phyloP scores from a whole-genome alignment of 2,329 filamentous ascomycete genomes.

The Scedosporium boydii region DNA sequence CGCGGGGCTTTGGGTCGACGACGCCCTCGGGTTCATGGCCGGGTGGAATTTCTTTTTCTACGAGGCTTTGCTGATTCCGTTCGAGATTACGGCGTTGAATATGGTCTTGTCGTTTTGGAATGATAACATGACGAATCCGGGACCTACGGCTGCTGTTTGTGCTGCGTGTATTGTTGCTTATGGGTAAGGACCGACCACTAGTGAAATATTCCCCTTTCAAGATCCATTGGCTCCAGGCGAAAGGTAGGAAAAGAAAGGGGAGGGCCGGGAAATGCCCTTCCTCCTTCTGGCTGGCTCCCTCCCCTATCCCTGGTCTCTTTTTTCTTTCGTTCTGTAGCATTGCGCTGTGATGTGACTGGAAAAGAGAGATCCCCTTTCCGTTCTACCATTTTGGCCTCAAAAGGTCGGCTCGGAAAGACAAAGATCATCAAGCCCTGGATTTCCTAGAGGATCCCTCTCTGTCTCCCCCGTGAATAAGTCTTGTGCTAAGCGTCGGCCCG shows the following conservation, averaged over 20 bases:
- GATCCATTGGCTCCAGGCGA: not conserved
- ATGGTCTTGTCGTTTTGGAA: constrained; percentile 32
- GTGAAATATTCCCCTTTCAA: not conserved
- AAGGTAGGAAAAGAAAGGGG: no score
- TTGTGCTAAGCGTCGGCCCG: not conserved
- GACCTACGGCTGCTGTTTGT: constrained; percentile 67
- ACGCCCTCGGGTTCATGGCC: constrained; percentile 48
- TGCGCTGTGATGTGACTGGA: not conserved
- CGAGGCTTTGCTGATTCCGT: constrained; percentile 32
- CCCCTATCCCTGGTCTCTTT: not conserved
- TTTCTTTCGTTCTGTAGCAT: not conserved
- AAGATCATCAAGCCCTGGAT: not conserved
- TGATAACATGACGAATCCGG: constrained; percentile 47
- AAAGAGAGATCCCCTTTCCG: not conserved
- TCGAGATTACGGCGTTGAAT: constrained; percentile 32
- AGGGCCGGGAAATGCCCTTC: not conserved
- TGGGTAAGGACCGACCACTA: constrained; percentile 1
- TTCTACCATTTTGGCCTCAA: not conserved
- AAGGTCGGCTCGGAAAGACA: not conserved
- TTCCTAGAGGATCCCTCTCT: not conserved
- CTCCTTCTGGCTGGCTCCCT: not conserved
- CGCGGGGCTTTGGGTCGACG: constrained; percentile 56
- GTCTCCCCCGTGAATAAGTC: not conserved
- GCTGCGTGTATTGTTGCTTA: constrained; percentile 27
- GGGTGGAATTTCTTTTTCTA: constrained; percentile 37